These are phyloP conservation scores for Malus hybrid DNA, from an alignment of 331 rosid species.

Conservation along the genomic window DNA sequence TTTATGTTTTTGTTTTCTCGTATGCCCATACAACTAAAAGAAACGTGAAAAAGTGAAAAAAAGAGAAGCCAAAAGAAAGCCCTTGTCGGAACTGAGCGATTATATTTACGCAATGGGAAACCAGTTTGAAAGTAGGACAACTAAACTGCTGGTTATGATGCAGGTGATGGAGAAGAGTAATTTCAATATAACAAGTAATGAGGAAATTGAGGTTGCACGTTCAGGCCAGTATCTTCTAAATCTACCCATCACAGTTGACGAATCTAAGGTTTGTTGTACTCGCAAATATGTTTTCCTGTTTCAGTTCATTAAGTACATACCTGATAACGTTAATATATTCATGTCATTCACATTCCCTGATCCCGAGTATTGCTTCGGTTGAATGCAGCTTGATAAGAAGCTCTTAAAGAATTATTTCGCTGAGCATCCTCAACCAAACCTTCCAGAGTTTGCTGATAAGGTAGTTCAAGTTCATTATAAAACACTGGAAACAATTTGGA, in stretches of 20 bases:
- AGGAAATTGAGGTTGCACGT: conserved; percentile 34
- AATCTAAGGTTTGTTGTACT: conserved; percentile 24
- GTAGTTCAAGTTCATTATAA: background rate
- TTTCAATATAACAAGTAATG: conserved; percentile 33
- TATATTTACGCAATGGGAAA: background rate
- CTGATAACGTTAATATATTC: background rate
- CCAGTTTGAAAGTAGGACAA: background rate
- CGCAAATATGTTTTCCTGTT: background rate
- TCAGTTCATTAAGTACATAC: background rate
- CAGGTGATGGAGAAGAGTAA: conserved; percentile 42
- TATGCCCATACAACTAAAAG: too few relatives aligned
- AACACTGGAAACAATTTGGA: background rate
- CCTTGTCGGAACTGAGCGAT: background rate
- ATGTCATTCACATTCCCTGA: background rate
- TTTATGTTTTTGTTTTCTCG: background rate
- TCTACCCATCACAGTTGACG: conserved; percentile 34
- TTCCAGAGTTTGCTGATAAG: conserved; percentile 35
- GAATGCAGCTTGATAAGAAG: conserved; percentile 31
- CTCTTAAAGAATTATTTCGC: conserved; percentile 20
- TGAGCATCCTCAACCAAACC: conserved; percentile 28
- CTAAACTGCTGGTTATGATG: background rate
- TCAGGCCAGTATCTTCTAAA: conserved; percentile 37
- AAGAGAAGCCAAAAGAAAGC: background rate
- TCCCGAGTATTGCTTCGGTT: background rate
- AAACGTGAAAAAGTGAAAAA: too few relatives aligned